phyloP scores from a whole-genome alignment of 257 asterid species.

The Ilex aquifolium region DNA sequence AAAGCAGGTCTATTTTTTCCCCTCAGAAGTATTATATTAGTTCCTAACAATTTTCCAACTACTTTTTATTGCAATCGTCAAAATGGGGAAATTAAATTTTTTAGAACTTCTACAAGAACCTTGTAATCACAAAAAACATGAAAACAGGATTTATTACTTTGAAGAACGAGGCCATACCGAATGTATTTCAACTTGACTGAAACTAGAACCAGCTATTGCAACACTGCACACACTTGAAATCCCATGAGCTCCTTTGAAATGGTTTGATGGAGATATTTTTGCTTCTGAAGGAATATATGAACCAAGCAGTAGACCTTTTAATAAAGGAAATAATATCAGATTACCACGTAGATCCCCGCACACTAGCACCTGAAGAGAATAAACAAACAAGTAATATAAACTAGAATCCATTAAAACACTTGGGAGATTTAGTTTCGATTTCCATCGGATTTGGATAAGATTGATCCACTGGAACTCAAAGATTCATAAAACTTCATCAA shows the following conservation, averaged over 20 bases:
- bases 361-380: constrained; percentile 60
- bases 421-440: too few relatives aligned
- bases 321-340: constrained; percentile 63
- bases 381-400: constrained; percentile 11
- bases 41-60: too few relatives aligned
- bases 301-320: constrained; percentile 36
- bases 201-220: constrained; percentile 39
- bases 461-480: too few relatives aligned
- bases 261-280: constrained; percentile 40
- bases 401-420: too few relatives aligned
- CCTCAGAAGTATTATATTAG: too few relatives aligned
- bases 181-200: constrained; percentile 56
- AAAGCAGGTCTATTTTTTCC: too few relatives aligned
- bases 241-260: constrained; percentile 96
- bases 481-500: too few relatives aligned
- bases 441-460: too few relatives aligned
- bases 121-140: neutral
- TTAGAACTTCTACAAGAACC: neutral
- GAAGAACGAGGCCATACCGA: constrained; percentile 59
- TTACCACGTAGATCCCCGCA: constrained; percentile 97
- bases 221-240: constrained; percentile 88
- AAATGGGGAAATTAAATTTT: too few relatives aligned
- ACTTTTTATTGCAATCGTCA: too few relatives aligned
- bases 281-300: constrained; percentile 37
- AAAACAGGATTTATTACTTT: neutral